These are phyloP conservation scores for Paramecium sexaurelia DNA, from an alignment of 73 alveolate species.

Conservation along the genomic window DNA sequence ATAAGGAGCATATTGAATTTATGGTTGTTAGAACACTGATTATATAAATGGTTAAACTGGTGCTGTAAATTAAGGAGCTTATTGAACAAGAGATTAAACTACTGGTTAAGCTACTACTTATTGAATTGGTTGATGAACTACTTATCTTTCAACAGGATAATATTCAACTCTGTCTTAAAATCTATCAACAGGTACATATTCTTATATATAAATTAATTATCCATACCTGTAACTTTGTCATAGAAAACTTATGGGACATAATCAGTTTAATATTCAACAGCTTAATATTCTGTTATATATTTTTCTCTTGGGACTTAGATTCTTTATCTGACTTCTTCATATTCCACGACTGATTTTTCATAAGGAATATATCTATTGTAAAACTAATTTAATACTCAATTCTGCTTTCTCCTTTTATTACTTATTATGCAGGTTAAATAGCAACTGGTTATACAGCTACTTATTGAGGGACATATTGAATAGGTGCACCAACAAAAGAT, in stretches of 20 bases:
- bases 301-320: slow-evolving; percentile 45
- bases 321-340: slow-evolving; percentile 23
- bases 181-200: slow-evolving; percentile 62
- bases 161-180: slow-evolving; percentile 66
- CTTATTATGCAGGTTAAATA: not conserved
- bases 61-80: not conserved
- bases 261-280: not conserved
- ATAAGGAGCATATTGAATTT: not conserved
- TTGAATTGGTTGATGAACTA: slow-evolving; percentile 19
- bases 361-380: not conserved
- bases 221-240: slow-evolving; percentile 2
- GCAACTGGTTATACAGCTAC: not conserved
- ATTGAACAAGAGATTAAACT: not conserved
- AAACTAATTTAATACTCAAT: not conserved
- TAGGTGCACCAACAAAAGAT: slow-evolving; percentile 8
- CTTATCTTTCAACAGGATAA: slow-evolving; percentile 59
- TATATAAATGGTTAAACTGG: not conserved
- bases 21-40: not conserved
- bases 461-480: not conserved
- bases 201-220: not conserved
- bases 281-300: slow-evolving; percentile 19
- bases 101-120: slow-evolving; percentile 20
- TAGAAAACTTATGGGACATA: not conserved
- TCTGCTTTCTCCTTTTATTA: slow-evolving; percentile 11
- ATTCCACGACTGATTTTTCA: not conserved